Evolutionary conservation across 192 early-diverging fungal species (phyloP).

Genomic region (Thamnidium elegans): DNA sequence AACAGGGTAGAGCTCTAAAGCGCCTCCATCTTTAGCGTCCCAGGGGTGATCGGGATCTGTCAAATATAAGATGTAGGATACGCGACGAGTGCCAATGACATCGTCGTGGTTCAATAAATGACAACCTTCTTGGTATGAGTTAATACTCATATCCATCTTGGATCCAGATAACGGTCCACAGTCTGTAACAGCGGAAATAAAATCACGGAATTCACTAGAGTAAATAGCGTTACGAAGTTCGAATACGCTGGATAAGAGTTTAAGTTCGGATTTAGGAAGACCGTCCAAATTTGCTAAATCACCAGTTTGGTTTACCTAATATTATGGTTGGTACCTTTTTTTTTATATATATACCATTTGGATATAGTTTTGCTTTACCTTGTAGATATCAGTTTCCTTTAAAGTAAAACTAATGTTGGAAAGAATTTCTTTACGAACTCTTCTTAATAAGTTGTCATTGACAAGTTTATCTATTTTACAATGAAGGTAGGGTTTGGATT

Average conservation of each 20-base stretch:
- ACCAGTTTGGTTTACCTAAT: conserved; percentile 65
- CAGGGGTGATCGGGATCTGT: conserved; percentile 60
- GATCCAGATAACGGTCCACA: conserved; percentile 66
- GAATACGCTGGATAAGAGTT: conserved; percentile 51
- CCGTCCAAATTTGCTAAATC: conserved; percentile 82
- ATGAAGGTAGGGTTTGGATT: conserved; percentile 62
- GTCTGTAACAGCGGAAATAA: conserved; percentile 62
- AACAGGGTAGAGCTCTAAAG: conserved; percentile 73
- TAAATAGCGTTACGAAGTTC: conserved; percentile 73
- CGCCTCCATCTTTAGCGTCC: conserved; percentile 61
- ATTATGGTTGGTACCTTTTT: neutral
- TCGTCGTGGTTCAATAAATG: conserved; percentile 80
- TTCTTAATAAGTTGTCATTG: conserved; percentile 56
- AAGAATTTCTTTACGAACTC: conserved; percentile 61
- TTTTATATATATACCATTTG: neutral
- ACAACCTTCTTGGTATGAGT: conserved; percentile 66
- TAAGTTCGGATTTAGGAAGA: conserved; percentile 52
- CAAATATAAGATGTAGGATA: conserved; percentile 78
- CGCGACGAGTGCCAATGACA: conserved; percentile 71
- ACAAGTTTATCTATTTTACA: conserved; percentile 57
- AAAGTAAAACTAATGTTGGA: conserved; percentile 62
- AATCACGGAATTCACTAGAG: conserved; percentile 67
- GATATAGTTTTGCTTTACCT: conserved; percentile 22
- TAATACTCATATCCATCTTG: conserved; percentile 73
- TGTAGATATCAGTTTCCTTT: conserved; percentile 86